phyloP scores from a whole-genome alignment of 306 rosid species.

The Castanea mollissima region DNA sequence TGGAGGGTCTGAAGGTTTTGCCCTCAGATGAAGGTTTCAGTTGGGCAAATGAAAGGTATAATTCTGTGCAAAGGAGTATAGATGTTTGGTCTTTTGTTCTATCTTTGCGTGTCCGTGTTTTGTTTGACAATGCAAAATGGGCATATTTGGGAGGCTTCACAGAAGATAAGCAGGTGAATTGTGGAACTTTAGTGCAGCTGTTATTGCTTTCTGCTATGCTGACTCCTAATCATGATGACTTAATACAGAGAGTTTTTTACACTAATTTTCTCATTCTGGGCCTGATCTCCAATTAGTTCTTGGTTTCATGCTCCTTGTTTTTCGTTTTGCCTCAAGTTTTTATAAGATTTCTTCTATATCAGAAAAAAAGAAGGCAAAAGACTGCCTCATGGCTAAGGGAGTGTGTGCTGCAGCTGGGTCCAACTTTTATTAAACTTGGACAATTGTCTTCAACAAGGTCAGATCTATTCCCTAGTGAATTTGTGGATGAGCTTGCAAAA shows the following conservation, averaged over 20 bases:
- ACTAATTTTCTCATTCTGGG: conserved; percentile 9
- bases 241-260: background rate
- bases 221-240: background rate
- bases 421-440: conserved; percentile 92
- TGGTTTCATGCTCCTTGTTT: conserved; percentile 14
- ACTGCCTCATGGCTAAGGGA: conserved; percentile 92
- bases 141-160: conserved; percentile 83
- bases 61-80: conserved; percentile 71
- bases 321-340: conserved; percentile 8
- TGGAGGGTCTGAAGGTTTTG: conserved; percentile 76
- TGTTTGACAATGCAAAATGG: conserved; percentile 84
- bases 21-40: conserved; percentile 90
- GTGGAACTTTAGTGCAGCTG: conserved; percentile 6
- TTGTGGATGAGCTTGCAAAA: conserved; percentile 90
- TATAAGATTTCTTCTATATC: conserved; percentile 19
- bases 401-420: conserved; percentile 84
- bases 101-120: conserved; percentile 74
- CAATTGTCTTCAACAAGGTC: conserved; percentile 92
- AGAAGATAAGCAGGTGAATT: conserved; percentile 74
- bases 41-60: conserved; percentile 95
- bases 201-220: background rate
- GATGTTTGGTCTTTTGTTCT: conserved; percentile 94
- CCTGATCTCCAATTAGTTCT: conserved; percentile 13
- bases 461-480: conserved; percentile 83
- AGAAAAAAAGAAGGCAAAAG: conserved; percentile 65